Evolutionary conservation across 2,329 filamentous ascomycete genomes (phyloP).

Genomic region (Beauveria scarabaeidicola): DNA sequence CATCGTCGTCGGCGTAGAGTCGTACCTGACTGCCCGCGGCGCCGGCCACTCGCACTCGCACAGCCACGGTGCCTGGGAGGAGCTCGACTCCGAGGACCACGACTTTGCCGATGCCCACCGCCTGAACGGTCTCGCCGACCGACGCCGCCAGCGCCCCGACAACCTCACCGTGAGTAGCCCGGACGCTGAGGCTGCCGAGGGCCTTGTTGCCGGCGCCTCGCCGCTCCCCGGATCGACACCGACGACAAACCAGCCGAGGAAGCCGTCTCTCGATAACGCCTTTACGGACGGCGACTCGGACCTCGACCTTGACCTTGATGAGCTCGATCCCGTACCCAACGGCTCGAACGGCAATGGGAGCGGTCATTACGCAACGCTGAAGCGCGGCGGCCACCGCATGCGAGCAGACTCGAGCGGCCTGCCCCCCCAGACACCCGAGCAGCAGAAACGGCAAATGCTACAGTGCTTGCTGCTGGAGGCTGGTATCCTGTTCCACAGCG

Average conservation of each 20-base stretch:
- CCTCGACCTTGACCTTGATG: conserved; percentile 52
- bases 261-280: conserved; percentile 24
- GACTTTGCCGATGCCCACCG: conserved; percentile 23
- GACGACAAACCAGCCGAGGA: conserved; percentile 15
- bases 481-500: conserved; percentile 74
- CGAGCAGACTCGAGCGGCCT: conserved; percentile 18
- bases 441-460: conserved; percentile 58
- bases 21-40: conserved; percentile 70
- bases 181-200: conserved; percentile 43
- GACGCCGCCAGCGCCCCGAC: conserved; percentile 35
- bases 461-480: conserved; percentile 76
- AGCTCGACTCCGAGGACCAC: conserved; percentile 31
- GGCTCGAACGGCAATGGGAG: conserved; percentile 17
- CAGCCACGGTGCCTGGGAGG: conserved; percentile 37
- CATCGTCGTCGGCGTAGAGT: conserved; percentile 76
- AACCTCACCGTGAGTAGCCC: conserved; percentile 44
- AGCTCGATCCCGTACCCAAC: conserved; percentile 39
- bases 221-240: conserved; percentile 50
- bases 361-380: conserved; percentile 25
- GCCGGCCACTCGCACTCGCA: conserved; percentile 55
- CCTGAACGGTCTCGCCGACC: conserved; percentile 27
- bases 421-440: conserved; percentile 36
- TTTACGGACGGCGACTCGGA: conserved; percentile 44
- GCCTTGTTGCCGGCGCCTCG: conserved; percentile 50
- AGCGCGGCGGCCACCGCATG: conserved; percentile 14